Evolutionary conservation across 164 flowering plant species (phyloP), one percentile per base, ranked within the genome.

Genomic region (Platanus orientalis): DNA sequence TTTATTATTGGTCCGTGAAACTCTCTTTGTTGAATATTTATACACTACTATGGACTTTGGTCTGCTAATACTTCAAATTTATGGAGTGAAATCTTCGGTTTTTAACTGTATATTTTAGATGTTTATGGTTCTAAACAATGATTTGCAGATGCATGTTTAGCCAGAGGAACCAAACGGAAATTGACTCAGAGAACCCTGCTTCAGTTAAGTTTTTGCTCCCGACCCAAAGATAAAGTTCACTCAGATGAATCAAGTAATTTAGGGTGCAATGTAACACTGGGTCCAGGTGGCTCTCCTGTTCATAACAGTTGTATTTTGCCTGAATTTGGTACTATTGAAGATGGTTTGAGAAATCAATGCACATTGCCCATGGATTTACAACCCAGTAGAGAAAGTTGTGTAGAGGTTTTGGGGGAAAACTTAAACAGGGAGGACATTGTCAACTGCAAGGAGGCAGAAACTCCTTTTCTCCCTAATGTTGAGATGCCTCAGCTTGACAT

Each of bases 161-260:
- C 77, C 30, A 80, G 81, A 72, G 87, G 95, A 66, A 81, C 77
- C 23, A 90, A 90, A 57, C 71, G 97, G 54, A 93, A 87, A 62
- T 58, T 89, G 76, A 77, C 81, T 28, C 98, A 93, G 63, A 69
- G 77, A 30, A 93, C 98, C 9, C 96, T 93, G 61, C 79, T 86
- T 70, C 87, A 90, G 69, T 71, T 81, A 44, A 86, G 81, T 51
- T 89, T 84, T 69, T 70, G 53, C 58, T 54, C 86, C 24, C 60
- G 27, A 61, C 53, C 76, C 3, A 79, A 77, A 57, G 74, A 45
- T 54, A 73, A 61, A 57, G 28, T 49, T 63, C 60, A 49, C 26
- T 59, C 71, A 11, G 26, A 16, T 60, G 71, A 77, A 61, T 65
- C 65, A 23, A 57, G 59, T 25, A 45, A 51, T 53, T n/a, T 50